Conservation (phyloP, 129 eudicot genomes). For the sunflower (Helianthus annuus) region DNA sequence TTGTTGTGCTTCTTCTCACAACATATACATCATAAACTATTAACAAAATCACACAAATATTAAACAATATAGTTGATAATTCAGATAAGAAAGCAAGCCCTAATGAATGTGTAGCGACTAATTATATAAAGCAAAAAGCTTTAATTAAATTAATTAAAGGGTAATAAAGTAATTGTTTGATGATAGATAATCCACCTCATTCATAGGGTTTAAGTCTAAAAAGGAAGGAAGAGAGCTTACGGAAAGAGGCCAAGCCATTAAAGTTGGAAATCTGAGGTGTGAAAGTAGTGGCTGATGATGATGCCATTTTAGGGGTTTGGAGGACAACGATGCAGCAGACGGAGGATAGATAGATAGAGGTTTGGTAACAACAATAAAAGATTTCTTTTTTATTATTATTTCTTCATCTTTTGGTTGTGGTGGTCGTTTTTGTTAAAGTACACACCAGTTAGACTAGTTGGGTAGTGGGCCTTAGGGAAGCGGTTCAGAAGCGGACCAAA, state of each 20-base stretch:
- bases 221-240: constrained; percentile 4
- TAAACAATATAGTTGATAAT: neutral
- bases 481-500: neutral
- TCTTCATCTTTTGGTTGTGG: too few relatives aligned
- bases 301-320: constrained; percentile 33
- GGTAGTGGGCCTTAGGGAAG: too few relatives aligned
- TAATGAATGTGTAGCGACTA: too few relatives aligned
- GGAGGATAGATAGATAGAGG: neutral
- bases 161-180: neutral
- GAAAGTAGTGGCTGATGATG: constrained; percentile 19
- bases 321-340: neutral
- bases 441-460: too few relatives aligned
- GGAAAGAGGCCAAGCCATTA: constrained; percentile 25
- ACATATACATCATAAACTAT: neutral
- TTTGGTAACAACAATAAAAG: too few relatives aligned
- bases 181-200: constrained; percentile 11
- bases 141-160: neutral
- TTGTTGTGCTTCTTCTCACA: too few relatives aligned
- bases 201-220: neutral
- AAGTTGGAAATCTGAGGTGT: constrained; percentile 35
- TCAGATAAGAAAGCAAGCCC: constrained; percentile 9
- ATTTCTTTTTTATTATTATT: neutral
- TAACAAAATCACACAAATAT: neutral
- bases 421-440: neutral
- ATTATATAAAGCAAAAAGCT: too few relatives aligned